Evolutionary conservation across 768 basidiomycete genomes (phyloP), one percentile per base, ranked within the genome.

Genomic region (Boletellus ananiceps): DNA sequence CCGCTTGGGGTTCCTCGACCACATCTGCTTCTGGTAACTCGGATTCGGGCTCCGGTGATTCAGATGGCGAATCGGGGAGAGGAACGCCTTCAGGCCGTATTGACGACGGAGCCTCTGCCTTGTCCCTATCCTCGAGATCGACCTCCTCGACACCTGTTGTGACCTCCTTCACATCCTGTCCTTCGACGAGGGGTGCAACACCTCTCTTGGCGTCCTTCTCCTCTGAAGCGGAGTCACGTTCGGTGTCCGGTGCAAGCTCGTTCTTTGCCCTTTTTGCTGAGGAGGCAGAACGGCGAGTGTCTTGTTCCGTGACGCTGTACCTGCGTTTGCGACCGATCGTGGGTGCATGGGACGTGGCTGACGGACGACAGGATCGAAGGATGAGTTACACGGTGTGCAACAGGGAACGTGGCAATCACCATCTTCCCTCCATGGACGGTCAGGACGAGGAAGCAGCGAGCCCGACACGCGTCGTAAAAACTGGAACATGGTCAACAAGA

Each of bases 401-500:
- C 40, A 45, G 46, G 49, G 46, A 51, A 52, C 54, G 51, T 52
- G 48, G 48, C 31, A 62, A 81, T 73, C 58, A 86, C 86, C 81
- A 63, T 89, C 86, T 47, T 88, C 85, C 57, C 77, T 76, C 87
- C 86, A 88, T 31, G 85, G 83, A 50, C 84, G 74, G 66, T 88
- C 86, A 21, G 82, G 77, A 46, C 86, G 79, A 23, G 83, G 81
- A 57, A 86, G 78, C 18, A 86, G 74, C 13, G 82, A 81, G 59
- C 77, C 74, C 0, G 86, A 88, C 52, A 88, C 81, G 39, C 85
- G 81, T 57, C 86, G 77, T 56, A 88, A 68, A 55, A 88, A 73
- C 55, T 77, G 76, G 69, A 86, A 86, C 86, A 88, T 70, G 47
- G 36, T 5, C 2, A 14, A 9, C 16, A 36, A 39, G 40, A 44